phyloP scores from a whole-genome alignment of 1,284 basidiomycete genomes.

The Wallemia ichthyophaga region DNA sequence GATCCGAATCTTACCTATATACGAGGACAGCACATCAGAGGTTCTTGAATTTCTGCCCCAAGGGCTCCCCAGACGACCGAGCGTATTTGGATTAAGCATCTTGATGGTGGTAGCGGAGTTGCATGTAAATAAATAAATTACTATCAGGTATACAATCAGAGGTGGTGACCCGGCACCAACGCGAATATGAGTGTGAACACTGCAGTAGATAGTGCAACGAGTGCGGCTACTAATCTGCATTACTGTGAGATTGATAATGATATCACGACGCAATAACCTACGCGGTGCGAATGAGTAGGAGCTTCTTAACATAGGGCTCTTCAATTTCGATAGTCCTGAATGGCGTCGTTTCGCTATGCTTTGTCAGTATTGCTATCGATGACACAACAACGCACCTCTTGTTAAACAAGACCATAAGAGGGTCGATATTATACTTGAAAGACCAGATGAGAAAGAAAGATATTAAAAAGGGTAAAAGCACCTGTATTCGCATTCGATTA shows the following conservation, averaged over 20 bases:
- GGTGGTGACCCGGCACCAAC: slow-evolving; percentile 63
- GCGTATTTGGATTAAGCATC: background rate
- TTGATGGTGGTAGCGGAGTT: background rate
- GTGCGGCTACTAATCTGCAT: slow-evolving; percentile 7
- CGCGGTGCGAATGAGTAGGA: slow-evolving; percentile 54
- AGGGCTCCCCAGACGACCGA: background rate
- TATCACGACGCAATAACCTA: slow-evolving; percentile 26
- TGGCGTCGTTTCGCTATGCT: slow-evolving; percentile 24
- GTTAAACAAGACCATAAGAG: slow-evolving; percentile 24
- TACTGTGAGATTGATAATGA: slow-evolving; percentile 17
- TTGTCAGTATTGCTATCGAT: slow-evolving; percentile 11
- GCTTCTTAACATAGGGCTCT: slow-evolving; percentile 70
- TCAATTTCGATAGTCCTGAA: slow-evolving; percentile 66
- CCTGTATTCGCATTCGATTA: slow-evolving; percentile 19
- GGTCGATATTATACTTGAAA: slow-evolving; percentile 87
- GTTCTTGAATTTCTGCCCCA: background rate
- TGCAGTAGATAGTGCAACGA: slow-evolving; percentile 36
- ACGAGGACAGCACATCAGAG: background rate
- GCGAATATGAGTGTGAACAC: slow-evolving; percentile 63
- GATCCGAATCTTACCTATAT: background rate
- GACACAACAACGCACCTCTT: slow-evolving; percentile 17
- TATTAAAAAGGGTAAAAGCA: slow-evolving; percentile 78
- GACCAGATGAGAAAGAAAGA: slow-evolving; percentile 67
- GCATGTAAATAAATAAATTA: background rate
- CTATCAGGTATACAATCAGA: slow-evolving; percentile 17